Evolutionary conservation across 352 stramenopile genomes (phyloP), one percentile per base, ranked within the genome.

Genomic region (Globisporangium perplexum): DNA sequence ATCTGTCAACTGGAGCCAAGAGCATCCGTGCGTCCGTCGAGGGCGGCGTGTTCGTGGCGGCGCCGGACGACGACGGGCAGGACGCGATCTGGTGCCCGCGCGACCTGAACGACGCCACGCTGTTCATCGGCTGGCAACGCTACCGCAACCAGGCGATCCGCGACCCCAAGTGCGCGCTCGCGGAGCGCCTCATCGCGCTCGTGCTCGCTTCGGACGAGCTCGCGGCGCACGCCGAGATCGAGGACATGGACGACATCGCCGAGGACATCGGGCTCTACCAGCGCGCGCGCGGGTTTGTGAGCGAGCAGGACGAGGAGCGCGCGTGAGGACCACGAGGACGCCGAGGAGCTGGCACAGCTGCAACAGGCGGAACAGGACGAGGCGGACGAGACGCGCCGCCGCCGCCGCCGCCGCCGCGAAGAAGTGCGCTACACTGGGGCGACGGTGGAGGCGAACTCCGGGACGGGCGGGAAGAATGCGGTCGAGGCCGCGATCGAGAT

Each of bases 181-280:
- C 51, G 17, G 51, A 57, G 51, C 45, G 46, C 30, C 45, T 57
- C 14, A 50, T 57, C 31, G 12, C 24, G 4, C 14, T 17, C 5
- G 7, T 57, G 42, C 30, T 57, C 39, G 28, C 6, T 3, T 43
- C 51, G 0, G 41, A 49, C 28, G 18, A 26, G 18, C 42, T 57
- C 8, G 43, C 14, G 6, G 20, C n/a, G 7, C 22, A 57, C 28
- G 20, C 50, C 11, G 41, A 57, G 20, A 57, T 57, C 31, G 51
- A 57, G 33, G 28, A 50, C 18, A 49, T 57, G 41, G 51, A 50
- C 12, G 51, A 57, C 22, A 23, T 57, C 30, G 51, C 51, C 0
- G 51, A 57, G n/a, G 51, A 57, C 11, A 8, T 57, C 4, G 51
- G 51, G 11, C 51, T 57, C 28, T 57, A 57, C 42, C 41, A 50